Percentiles rank a stretch among this genome's conserved stretches.
Conservation (phyloP, 148 eudicot genomes). For the Gaultheria prostrata region DNA sequence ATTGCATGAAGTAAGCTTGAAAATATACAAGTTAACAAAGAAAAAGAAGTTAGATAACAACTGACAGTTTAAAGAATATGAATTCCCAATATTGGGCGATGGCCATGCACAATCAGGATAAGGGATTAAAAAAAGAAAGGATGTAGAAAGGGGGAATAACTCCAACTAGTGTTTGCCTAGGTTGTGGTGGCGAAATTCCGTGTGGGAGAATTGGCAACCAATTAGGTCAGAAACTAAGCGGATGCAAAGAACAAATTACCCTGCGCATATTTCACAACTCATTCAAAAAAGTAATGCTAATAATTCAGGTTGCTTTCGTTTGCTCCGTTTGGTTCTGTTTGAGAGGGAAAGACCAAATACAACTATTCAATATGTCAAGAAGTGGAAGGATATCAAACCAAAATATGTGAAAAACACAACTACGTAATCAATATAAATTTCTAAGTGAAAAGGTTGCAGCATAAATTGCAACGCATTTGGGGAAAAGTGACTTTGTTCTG, state of each 20-base stretch:
- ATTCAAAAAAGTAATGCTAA: background rate
- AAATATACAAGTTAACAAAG: background rate
- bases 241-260: background rate
- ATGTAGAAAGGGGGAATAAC: background rate
- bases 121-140: background rate
- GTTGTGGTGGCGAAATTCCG: background rate
- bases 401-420: background rate
- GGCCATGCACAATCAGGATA: background rate
- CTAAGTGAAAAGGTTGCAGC: background rate
- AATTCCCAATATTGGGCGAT: background rate
- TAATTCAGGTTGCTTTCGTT: background rate
- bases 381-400: background rate
- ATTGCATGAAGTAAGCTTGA: background rate
- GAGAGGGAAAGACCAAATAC: background rate
- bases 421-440: background rate
- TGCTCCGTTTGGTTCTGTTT: background rate
- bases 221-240: background rate
- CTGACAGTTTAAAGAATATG: background rate
- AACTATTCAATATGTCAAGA: background rate
- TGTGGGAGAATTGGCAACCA: background rate
- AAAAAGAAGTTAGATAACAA: background rate
- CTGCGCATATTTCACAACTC: background rate
- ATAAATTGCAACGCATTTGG: background rate
- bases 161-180: background rate
- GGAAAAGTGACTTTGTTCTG: background rate